Percentiles rank a stretch among this genome's conserved stretches.
phyloP scores from a whole-genome alignment of 2,329 filamentous ascomycete genomes.

The Kalaharituber pfeilii region DNA sequence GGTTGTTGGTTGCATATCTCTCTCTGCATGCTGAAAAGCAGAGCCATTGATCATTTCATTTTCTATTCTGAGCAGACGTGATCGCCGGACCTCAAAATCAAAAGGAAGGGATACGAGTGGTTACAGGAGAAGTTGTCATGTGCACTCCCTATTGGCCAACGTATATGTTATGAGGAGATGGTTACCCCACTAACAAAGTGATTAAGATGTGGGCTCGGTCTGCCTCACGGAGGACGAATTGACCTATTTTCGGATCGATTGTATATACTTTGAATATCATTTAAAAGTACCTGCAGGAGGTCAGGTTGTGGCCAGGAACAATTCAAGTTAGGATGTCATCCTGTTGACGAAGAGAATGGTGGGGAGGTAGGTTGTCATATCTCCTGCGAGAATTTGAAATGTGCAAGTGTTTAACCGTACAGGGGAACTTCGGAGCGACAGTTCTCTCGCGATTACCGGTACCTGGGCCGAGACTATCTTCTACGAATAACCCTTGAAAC shows the following conservation, averaged over 20 bases:
- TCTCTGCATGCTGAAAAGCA: background rate
- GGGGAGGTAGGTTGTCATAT: slow-evolving; percentile 23
- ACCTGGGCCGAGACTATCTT: slow-evolving; percentile 89
- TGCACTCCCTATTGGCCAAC: too few relatives aligned
- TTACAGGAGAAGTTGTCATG: slow-evolving; percentile 65
- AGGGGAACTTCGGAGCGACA: slow-evolving; percentile 39
- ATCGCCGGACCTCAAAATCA: slow-evolving; percentile 79
- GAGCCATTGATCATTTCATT: too few relatives aligned
- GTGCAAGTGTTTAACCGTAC: background rate
- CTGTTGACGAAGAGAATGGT: slow-evolving; percentile 40
- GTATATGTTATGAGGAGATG: too few relatives aligned
- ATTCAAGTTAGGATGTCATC: slow-evolving; percentile 50
- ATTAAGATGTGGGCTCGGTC: slow-evolving; percentile 70
- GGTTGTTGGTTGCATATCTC: slow-evolving; percentile 28
- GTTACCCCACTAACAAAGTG: too few relatives aligned
- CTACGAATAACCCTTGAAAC: slow-evolving; percentile 90
- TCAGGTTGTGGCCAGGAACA: slow-evolving; percentile 73
- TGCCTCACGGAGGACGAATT: slow-evolving; percentile 63
- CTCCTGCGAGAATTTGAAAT: slow-evolving; percentile 4
- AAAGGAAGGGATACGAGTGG: slow-evolving; percentile 67
- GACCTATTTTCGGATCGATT: slow-evolving; percentile 57
- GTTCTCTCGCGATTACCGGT: slow-evolving; percentile 61
- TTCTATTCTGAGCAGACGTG: too few relatives aligned
- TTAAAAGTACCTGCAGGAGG: slow-evolving; percentile 68
- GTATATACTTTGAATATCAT: slow-evolving; percentile 57